A percentile compares a stretch with the other conserved stretches of the same genome.
phyloP scores from a whole-genome alignment of 306 rosid genomes.

The Hippophae tibetana region DNA sequence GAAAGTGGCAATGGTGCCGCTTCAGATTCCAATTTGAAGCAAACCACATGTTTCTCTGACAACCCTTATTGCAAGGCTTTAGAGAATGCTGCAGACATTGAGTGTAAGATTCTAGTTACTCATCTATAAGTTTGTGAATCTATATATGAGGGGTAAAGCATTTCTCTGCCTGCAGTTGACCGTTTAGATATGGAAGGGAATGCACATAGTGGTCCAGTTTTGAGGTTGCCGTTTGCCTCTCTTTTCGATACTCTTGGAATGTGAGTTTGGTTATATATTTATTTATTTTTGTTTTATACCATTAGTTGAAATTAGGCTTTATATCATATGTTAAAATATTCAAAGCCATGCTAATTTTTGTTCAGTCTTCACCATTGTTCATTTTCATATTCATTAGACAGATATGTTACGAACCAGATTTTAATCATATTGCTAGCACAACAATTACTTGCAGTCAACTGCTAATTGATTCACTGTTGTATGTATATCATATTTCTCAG shows the following conservation, averaged over 20 bases:
- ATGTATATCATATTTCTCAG: no score
- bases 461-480: no score
- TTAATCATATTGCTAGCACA: no score
- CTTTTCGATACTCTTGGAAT: slow-evolving; percentile 82
- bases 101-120: slow-evolving; percentile 45
- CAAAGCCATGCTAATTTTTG: not conserved
- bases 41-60: slow-evolving; percentile 47
- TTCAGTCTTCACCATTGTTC: not conserved
- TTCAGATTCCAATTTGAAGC: slow-evolving; percentile 51
- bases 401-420: no score
- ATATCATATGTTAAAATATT: not conserved
- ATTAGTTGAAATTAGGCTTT: slow-evolving; percentile 8
- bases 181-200: slow-evolving; percentile 71
- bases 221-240: slow-evolving; percentile 85
- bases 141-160: slow-evolving; percentile 10
- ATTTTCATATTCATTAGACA: no score
- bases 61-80: slow-evolving; percentile 88
- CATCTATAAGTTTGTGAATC: slow-evolving; percentile 10
- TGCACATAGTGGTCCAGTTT: slow-evolving; percentile 50
- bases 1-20: slow-evolving; percentile 33
- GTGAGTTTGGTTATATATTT: slow-evolving; percentile 38
- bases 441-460: no score
- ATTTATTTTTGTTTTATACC: slow-evolving; percentile 3
- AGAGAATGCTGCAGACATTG: slow-evolving; percentile 70
- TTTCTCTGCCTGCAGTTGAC: slow-evolving; percentile 60